Evolutionary conservation across 2,329 filamentous ascomycete species (phyloP), one percentile per base, ranked within the genome.

Genomic region (Sporothrix pseudoabietina): DNA sequence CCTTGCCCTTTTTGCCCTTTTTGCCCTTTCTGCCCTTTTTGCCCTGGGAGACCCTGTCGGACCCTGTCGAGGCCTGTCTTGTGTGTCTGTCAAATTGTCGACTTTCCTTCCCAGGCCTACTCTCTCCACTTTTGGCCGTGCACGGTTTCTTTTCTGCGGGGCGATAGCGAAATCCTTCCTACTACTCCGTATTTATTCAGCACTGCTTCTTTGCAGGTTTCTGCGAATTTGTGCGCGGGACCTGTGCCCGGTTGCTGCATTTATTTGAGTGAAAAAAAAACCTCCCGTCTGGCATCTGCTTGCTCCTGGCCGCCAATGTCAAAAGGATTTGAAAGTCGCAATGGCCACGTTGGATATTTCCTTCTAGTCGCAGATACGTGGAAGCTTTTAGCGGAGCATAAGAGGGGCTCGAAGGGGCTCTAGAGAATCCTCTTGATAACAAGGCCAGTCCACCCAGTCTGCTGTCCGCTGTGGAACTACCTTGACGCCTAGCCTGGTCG

Each of bases 51-150:
- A 55, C 52, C 52, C 52, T 55, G 52, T 26, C 10, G 44, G 19
- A 49, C 44, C 52, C 52, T 59, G 55, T 59, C 26, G 26, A 59
- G 14, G 14, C 55, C 39, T 54, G 47, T 55, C 16, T 19, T 54
- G 49, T 54, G 7, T n/a, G 6, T 10, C 66, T 59, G 52, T 47
- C 39, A 59, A 59, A 22, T 59, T 59, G 32, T 47, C 47, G 66
- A 69, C 49, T 39, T 26, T 69, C 49, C 66, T 22, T 69, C 49
- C 44, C 30, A 55, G 66, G 66, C 66, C 66, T 41, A 41, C 32
- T 12, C 49, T 41, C 66, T 55, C 66, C 49, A 69, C 49, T 39
- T 55, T 54, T 69, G 66, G 47, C 49, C 47, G 49, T 54, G 66
- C 66, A 41, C 32, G 32, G 66, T 68, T 52, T 19, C 44, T 68